A percentile compares a stretch with the other conserved stretches of the same genome.
phyloP scores from a whole-genome alignment of 23 red algal genomes.

The Rhodosorus marinus region DNA sequence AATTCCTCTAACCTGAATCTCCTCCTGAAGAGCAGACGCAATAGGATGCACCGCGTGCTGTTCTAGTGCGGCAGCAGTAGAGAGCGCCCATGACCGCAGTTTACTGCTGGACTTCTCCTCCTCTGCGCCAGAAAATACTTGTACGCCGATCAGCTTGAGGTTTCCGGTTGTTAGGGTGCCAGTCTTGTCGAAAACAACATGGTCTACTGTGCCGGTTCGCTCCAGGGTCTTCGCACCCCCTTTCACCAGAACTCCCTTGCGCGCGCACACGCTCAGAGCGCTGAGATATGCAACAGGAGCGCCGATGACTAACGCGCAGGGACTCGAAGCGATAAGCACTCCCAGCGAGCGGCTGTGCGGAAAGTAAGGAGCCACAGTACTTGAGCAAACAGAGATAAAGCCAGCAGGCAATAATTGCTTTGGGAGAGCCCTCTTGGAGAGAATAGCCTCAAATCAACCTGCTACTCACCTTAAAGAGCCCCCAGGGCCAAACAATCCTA shows the following conservation, averaged over 20 bases:
- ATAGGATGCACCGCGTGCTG: slow-evolving; percentile 60
- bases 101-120: neutral
- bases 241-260: slow-evolving; percentile 78
- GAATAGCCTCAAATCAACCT: no score
- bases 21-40: slow-evolving; percentile 27
- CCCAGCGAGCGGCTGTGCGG: slow-evolving; percentile 34
- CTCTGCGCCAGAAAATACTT: slow-evolving; percentile 1
- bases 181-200: slow-evolving; percentile 93
- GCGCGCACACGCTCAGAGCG: slow-evolving; percentile 37
- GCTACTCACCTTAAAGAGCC: no score
- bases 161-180: slow-evolving; percentile 81
- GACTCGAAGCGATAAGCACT: slow-evolving; percentile 51
- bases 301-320: slow-evolving; percentile 80
- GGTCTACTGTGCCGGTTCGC: slow-evolving; percentile 8
- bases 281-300: slow-evolving; percentile 72
- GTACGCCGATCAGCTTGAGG: slow-evolving; percentile 10
- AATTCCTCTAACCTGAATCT: slow-evolving; percentile 3
- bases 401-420: no score
- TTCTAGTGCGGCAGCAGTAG: slow-evolving; percentile 60
- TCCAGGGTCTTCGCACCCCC: slow-evolving; percentile 59
- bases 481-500: neutral
- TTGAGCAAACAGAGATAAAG: no score
- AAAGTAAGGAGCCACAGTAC: no score
- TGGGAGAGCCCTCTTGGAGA: no score
- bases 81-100: slow-evolving; percentile 4